Percentiles rank a stretch among this genome's conserved stretches.
Evolutionary conservation across 768 basidiomycete species (phyloP).

Genomic region (Butyriboletus loyo): DNA sequence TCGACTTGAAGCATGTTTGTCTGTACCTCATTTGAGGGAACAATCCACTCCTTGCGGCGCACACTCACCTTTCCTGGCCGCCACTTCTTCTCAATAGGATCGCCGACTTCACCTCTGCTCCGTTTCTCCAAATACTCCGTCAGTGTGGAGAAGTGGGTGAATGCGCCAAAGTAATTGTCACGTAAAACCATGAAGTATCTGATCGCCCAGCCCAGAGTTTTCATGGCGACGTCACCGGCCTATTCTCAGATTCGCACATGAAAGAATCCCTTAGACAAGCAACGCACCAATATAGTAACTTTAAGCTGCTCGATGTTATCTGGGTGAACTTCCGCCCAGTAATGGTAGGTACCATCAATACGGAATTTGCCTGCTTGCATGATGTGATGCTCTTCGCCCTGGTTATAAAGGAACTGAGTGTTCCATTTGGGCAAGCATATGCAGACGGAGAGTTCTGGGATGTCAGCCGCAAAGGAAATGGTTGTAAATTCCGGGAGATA

Average conservation of each 20-base stretch:
- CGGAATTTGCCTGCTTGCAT: constrained; percentile 55
- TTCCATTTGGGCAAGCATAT: constrained; percentile 88
- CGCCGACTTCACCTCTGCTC: constrained; percentile 60
- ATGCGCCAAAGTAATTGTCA: constrained; percentile 93
- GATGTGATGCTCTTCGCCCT: constrained; percentile 57
- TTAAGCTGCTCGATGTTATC: constrained; percentile 79
- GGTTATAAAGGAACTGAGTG: constrained; percentile 69
- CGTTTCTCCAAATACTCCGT: constrained; percentile 80
- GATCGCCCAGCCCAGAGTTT: constrained; percentile 82
- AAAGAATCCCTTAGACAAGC: neutral
- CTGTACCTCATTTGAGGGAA: constrained; percentile 39
- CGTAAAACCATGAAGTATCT: constrained; percentile 85
- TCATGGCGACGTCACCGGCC: constrained; percentile 57
- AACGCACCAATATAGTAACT: constrained; percentile 56
- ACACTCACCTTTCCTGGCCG: constrained; percentile 66
- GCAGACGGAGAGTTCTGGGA: constrained; percentile 52
- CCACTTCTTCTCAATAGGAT: constrained; percentile 79
- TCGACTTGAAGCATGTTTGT: constrained; percentile 81
- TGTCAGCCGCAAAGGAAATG: constrained; percentile 62
- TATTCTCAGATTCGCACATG: constrained; percentile 25
- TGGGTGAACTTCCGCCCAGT: constrained; percentile 60
- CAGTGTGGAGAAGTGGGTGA: constrained; percentile 89
- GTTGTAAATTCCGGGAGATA: constrained; percentile 70
- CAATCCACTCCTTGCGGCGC: neutral
- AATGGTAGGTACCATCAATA: constrained; percentile 71